A percentile compares a stretch with the other conserved stretches of the same genome.
phyloP scores from a whole-genome alignment of 208 protist genomes.

The Trypanosomatidae sp. region DNA sequence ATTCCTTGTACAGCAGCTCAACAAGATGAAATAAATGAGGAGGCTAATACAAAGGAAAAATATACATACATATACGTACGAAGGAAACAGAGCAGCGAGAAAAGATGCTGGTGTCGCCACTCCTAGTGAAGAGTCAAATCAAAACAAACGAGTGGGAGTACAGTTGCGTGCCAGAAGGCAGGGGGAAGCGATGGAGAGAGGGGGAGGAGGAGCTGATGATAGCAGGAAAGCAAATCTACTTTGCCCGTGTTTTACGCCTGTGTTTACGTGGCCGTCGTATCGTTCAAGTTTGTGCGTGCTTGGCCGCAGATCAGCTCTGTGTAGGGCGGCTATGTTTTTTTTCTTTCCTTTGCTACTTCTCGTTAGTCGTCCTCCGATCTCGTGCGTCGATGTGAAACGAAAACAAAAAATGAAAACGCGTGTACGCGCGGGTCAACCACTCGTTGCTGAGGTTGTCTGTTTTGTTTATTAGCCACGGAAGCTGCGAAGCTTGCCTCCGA shows the following conservation, averaged over 20 bases:
- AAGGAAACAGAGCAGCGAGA: conserved; percentile 10
- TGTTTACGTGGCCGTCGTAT: neutral
- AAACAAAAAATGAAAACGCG: neutral
- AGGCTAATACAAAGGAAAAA: conserved; percentile 9
- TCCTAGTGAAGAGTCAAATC: neutral
- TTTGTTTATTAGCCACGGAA: too few relatives aligned
- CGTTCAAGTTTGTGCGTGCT: neutral
- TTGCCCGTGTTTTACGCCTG: neutral
- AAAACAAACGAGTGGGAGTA: neutral
- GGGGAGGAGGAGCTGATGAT: neutral
- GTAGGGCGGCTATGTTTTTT: neutral
- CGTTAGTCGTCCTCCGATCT: neutral
- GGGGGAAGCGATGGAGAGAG: conserved; percentile 1
- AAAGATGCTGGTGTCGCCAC: neutral
- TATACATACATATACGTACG: neutral
- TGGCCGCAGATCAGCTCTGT: neutral
- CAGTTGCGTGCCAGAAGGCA: neutral
- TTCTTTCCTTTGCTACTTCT: neutral
- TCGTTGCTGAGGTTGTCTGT: too few relatives aligned
- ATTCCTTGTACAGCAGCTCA: neutral
- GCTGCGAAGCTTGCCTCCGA: neutral
- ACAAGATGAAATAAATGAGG: neutral
- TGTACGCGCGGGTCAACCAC: neutral
- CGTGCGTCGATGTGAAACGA: neutral
- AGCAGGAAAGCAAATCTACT: neutral